A percentile compares a stretch with the other conserved stretches of the same genome.
Evolutionary conservation across 306 rosid genomes (phyloP).

Genomic region (Arachis stenosperma): DNA sequence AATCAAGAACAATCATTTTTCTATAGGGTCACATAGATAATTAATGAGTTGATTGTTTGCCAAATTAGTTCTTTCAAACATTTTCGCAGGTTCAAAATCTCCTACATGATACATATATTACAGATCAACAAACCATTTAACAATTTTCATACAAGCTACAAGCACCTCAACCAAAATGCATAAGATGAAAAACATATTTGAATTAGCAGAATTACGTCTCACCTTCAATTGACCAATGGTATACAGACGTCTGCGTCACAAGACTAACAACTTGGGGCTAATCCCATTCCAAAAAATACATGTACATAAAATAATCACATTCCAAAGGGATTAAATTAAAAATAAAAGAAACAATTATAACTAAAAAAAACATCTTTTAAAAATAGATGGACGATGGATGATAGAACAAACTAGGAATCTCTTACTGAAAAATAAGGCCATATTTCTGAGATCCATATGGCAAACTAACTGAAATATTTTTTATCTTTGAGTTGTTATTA

Average conservation of each 20-base stretch:
- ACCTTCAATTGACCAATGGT: constrained; percentile 99
- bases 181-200: constrained; percentile 10
- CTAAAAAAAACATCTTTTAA: too few species aligned
- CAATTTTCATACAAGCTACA: constrained; percentile 32
- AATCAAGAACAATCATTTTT: constrained; percentile 97
- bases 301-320: constrained; percentile 43
- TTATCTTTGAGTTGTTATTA: constrained; percentile 4
- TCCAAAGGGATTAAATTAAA: constrained; percentile 20
- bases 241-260: constrained; percentile 89
- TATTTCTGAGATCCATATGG: constrained; percentile 18
- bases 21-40: constrained; percentile 95
- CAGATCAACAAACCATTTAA: constrained; percentile 45
- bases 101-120: neutral
- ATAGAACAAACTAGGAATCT: constrained; percentile 1
- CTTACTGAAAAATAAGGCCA: neutral
- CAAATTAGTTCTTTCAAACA: constrained; percentile 58
- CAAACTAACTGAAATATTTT: constrained; percentile 13
- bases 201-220: constrained; percentile 38
- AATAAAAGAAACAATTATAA: too few species aligned
- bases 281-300: constrained; percentile 99
- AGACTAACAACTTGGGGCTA: constrained; percentile 82
- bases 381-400: too few species aligned
- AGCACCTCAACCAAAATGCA: constrained; percentile 26
- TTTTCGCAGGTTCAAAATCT: too few species aligned
- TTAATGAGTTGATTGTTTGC: constrained; percentile 94